phyloP scores from a whole-genome alignment of 192 early-diverging fungal genomes.

The Entomortierella beljakovae region DNA sequence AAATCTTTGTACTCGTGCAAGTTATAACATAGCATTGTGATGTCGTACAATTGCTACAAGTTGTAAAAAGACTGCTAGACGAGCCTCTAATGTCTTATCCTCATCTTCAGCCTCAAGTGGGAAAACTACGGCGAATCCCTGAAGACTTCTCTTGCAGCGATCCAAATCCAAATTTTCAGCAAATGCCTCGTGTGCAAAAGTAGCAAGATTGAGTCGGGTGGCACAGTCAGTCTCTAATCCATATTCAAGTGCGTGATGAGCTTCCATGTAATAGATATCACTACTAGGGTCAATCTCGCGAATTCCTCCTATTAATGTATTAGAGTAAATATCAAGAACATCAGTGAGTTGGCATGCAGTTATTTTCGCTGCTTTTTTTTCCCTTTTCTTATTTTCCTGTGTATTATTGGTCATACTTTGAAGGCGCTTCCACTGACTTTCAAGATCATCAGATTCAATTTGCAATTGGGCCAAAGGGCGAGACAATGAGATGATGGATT shows the following conservation, averaged over 20 bases:
- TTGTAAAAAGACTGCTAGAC: conserved; percentile 9
- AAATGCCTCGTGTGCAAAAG: conserved; percentile 12
- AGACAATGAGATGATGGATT: neutral
- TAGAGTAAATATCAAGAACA: too few species aligned
- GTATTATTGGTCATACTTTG: neutral
- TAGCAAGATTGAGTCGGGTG: conserved; percentile 19
- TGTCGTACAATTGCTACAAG: conserved; percentile 18
- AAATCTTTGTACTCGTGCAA: too few species aligned
- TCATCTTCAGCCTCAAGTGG: too few species aligned
- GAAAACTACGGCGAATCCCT: conserved; percentile 8
- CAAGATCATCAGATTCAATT: neutral
- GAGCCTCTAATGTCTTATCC: neutral
- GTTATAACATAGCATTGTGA: too few species aligned
- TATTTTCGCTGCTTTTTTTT: too few species aligned
- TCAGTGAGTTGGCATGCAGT: too few species aligned
- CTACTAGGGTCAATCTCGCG: neutral
- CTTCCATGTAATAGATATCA: conserved; percentile 3
- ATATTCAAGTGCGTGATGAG: conserved; percentile 5
- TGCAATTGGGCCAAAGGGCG: neutral
- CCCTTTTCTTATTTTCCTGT: too few species aligned
- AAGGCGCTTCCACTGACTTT: neutral
- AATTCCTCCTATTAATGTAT: conserved; percentile 13
- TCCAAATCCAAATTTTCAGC: neutral
- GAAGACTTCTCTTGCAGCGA: neutral
- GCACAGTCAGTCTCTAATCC: neutral